Evolutionary conservation across 1,284 basidiomycete genomes (phyloP).

Genomic region (Ganoderma leucocontextum): DNA sequence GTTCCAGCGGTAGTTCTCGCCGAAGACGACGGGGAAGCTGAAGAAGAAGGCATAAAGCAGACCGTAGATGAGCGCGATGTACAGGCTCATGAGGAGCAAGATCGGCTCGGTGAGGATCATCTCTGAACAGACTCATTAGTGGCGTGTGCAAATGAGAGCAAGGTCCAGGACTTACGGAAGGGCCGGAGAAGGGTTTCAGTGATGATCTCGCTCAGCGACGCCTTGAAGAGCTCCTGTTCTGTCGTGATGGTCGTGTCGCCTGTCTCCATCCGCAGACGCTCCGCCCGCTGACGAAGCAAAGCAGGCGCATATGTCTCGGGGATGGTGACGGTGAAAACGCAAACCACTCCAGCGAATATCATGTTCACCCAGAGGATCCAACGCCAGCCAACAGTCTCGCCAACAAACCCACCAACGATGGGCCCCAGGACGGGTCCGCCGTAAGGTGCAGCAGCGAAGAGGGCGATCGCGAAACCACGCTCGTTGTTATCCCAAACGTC

Average conservation of each 20-base stretch:
- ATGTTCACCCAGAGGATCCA: slow-evolving; percentile 57
- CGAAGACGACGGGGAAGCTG: slow-evolving; percentile 66
- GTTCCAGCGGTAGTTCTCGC: slow-evolving; percentile 60
- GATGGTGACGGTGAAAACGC: slow-evolving; percentile 46
- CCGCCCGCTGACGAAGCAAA: slow-evolving; percentile 47
- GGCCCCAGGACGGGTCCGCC: slow-evolving; percentile 72
- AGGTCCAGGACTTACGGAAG: slow-evolving; percentile 45
- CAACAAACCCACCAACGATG: slow-evolving; percentile 58
- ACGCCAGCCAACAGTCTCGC: slow-evolving; percentile 54
- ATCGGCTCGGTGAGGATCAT: slow-evolving; percentile 77
- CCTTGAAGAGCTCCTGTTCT: slow-evolving; percentile 70
- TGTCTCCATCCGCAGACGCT: slow-evolving; percentile 48
- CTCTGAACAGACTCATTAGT: slow-evolving; percentile 30
- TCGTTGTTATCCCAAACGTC: slow-evolving; percentile 72
- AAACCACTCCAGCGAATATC: slow-evolving; percentile 62
- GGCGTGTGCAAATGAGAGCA: too few relatives aligned
- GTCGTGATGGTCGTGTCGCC: slow-evolving; percentile 57
- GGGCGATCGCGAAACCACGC: slow-evolving; percentile 64
- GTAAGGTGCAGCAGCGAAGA: slow-evolving; percentile 73
- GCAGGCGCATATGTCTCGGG: slow-evolving; percentile 71
- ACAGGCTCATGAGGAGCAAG: slow-evolving; percentile 70
- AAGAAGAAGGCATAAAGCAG: slow-evolving; percentile 68
- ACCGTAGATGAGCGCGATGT: slow-evolving; percentile 75
- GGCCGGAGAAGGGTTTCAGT: slow-evolving; percentile 50
- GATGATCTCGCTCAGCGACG: slow-evolving; percentile 58